phyloP scores from a whole-genome alignment of 2,329 filamentous ascomycete genomes.

The Monosporascus sp. region DNA sequence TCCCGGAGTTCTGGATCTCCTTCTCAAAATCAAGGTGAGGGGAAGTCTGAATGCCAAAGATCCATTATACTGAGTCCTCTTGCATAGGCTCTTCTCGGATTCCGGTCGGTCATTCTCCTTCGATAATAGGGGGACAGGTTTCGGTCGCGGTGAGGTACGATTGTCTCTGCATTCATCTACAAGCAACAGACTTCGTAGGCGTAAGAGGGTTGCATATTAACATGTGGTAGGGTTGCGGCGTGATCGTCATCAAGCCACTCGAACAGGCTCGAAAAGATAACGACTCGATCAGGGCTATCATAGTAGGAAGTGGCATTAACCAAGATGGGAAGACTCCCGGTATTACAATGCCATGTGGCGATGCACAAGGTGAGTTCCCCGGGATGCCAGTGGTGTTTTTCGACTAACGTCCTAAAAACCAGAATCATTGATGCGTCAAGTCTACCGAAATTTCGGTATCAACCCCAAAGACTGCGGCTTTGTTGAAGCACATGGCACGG shows the following conservation, averaged over 20 bases:
- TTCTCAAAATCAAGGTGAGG: constrained; percentile 38
- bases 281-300: constrained; percentile 48
- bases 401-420: constrained; percentile 9
- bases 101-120: constrained; percentile 47
- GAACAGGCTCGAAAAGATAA: constrained; percentile 49
- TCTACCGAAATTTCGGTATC: constrained; percentile 35
- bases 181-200: background rate
- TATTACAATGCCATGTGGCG: constrained; percentile 50
- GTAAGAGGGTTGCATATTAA: background rate
- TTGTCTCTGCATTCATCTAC: background rate
- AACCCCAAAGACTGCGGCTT: constrained; percentile 35
- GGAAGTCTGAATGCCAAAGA: constrained; percentile 19
- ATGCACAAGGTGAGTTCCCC: constrained; percentile 37
- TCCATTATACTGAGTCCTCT: constrained; percentile 5
- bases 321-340: constrained; percentile 52
- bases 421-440: constrained; percentile 37
- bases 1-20: constrained; percentile 42
- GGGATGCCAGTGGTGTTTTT: background rate
- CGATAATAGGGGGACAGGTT: constrained; percentile 49
- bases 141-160: constrained; percentile 49
- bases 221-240: constrained; percentile 36
- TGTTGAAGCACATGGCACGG: constrained; percentile 52
- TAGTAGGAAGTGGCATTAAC: constrained; percentile 45
- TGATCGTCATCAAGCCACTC: constrained; percentile 52
- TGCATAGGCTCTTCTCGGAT: constrained; percentile 42